Evolutionary conservation across 805 yeast genomes (phyloP), one percentile per base, ranked within the genome.

Genomic region (Candida saitoana): DNA sequence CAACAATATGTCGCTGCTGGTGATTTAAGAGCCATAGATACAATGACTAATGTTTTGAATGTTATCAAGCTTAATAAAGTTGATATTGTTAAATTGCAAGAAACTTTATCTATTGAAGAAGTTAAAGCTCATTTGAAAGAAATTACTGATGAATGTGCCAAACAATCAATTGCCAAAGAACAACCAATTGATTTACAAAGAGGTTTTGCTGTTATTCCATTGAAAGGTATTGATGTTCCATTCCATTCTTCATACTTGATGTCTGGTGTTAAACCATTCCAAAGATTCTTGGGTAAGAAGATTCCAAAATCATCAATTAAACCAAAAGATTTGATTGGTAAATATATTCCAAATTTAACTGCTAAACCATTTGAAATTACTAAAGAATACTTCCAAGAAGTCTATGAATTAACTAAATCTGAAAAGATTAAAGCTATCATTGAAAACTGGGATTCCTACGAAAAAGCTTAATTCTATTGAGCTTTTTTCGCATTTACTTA

Each of bases 1-100:
- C 91, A 90, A 64, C 99, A 93, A 72, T 93, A 93, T 59, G 99
- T 93, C 56, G 83, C 97, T 49, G 99, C 99, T 49, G 99, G 99
- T 79, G 98, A 93, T 62, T 78, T 93, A 62, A 83, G 98, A 65
- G 98, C 84, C 34, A 79, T 93, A 59, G 99, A 93, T 63, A 82
- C 96, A 11, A 74, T 93, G 62, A 83, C 95, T 49, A 91, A 93
- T 57, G 96, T 91, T 8, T 78, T 93, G 71, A 93, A 93, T 66
- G 86, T 91, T 47, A 76, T 93, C 71, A 93, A 93, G 73, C 60
- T 93, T 49, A 95, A 95, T 76, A 93, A 93, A 78, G 82, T 93
- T 62, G 95, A 91, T 67, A 83, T 91, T 62, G 91, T 77, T 52
- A 87, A 87, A 69, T 77, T 91, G 54, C 91, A 85, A 69, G 87